Evolutionary conservation across 495 filamentous ascomycete genomes (phyloP).

Genomic region (Penicillium simplicissimum): DNA sequence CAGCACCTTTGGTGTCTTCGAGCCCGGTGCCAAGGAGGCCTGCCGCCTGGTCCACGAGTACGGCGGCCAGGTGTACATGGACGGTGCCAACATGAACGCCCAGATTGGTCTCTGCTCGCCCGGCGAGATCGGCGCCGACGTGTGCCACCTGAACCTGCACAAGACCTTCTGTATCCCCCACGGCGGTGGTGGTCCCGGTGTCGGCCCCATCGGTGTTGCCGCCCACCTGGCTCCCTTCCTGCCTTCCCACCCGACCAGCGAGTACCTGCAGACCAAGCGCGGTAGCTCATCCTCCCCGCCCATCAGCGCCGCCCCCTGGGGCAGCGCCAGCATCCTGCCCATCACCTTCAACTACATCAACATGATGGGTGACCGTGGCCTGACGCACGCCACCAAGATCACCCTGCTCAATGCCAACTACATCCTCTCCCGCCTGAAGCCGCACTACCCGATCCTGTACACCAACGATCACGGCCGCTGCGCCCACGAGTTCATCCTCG

Average conservation of each 20-base stretch:
- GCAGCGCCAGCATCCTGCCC: slow-evolving; percentile 89
- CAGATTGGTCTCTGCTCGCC: slow-evolving; percentile 97
- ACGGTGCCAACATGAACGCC: slow-evolving; percentile 98
- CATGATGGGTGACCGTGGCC: slow-evolving; percentile 89
- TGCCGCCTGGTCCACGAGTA: slow-evolving; percentile 83
- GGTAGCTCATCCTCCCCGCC: slow-evolving; percentile 57
- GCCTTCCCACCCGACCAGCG: slow-evolving; percentile 66
- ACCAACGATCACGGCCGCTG: slow-evolving; percentile 86
- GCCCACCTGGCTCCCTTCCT: slow-evolving; percentile 76
- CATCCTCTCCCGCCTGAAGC: slow-evolving; percentile 86
- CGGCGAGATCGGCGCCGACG: slow-evolving; percentile 95
- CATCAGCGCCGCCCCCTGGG: slow-evolving; percentile 85
- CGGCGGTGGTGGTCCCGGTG: slow-evolving; percentile 92
- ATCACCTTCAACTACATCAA: slow-evolving; percentile 98
- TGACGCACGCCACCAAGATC: slow-evolving; percentile 94
- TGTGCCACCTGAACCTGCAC: slow-evolving; percentile 97
- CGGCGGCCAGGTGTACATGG: slow-evolving; percentile 98
- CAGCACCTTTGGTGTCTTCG: slow-evolving; percentile 95
- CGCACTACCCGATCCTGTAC: slow-evolving; percentile 89
- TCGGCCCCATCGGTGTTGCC: slow-evolving; percentile 94
- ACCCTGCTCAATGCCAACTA: slow-evolving; percentile 97
- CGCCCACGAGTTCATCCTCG: slow-evolving; percentile 98
- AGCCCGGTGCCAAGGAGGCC: slow-evolving; percentile 84
- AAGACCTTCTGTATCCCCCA: slow-evolving; percentile 99
- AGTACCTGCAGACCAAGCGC: slow-evolving; percentile 62